Percentiles rank a stretch among this genome's conserved stretches.
phyloP scores from a whole-genome alignment of 2,329 filamentous ascomycete species.

The Stagonosporopsis rhizophila region DNA sequence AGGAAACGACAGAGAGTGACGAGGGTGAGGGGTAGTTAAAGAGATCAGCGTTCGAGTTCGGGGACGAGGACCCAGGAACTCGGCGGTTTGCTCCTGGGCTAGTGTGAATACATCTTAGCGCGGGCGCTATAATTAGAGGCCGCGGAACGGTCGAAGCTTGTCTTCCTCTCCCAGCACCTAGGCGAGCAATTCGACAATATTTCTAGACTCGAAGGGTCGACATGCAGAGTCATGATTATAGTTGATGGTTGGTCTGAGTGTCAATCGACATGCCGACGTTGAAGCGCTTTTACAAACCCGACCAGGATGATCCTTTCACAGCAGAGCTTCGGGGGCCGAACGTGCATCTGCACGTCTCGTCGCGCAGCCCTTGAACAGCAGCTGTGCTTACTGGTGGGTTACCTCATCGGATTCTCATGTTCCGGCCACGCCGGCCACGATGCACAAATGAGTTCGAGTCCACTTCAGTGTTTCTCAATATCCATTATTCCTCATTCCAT shows the following conservation, averaged over 20 bases:
- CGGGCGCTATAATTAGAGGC: slow-evolving; percentile 1
- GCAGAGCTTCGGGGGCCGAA: slow-evolving; percentile 5
- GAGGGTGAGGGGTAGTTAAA: slow-evolving; percentile 7
- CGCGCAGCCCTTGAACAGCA: not conserved
- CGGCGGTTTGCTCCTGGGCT: slow-evolving; percentile 10
- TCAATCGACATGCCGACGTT: too few species aligned
- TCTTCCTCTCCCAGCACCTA: not conserved
- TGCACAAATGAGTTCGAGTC: not conserved
- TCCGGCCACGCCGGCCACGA: not conserved
- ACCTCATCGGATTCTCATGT: not conserved
- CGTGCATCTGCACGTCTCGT: not conserved
- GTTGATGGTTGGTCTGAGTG: not conserved
- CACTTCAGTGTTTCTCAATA: not conserved
- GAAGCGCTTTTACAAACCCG: not conserved
- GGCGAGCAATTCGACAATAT: not conserved
- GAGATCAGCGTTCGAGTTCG: slow-evolving; percentile 7
- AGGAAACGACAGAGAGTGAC: slow-evolving; percentile 17
- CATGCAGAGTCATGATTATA: not conserved
- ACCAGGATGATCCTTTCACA: not conserved
- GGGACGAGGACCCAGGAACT: slow-evolving; percentile 3
- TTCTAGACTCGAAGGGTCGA: not conserved
- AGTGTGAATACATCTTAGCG: not conserved
- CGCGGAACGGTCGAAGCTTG: not conserved
- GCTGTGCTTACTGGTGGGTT: slow-evolving; percentile 1
- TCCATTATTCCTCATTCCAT: not conserved